phyloP scores from a whole-genome alignment of 257 asterid genomes.

The Fraxinus quadrangulata region DNA sequence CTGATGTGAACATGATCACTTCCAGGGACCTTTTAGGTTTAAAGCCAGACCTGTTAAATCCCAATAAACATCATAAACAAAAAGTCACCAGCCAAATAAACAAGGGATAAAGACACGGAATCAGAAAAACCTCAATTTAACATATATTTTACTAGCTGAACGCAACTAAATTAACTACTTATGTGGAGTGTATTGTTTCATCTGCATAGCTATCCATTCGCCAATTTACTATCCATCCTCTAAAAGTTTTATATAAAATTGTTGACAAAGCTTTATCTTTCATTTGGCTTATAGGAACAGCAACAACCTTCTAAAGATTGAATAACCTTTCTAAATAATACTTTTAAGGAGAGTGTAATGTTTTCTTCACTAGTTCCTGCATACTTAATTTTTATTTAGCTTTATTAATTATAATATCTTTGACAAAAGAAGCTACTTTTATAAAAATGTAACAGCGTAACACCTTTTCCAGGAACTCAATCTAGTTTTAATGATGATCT shows the following conservation, averaged over 20 bases:
- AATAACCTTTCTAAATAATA: background rate
- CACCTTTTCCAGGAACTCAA: background rate
- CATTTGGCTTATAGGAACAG: background rate
- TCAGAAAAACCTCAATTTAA: background rate
- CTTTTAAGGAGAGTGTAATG: background rate
- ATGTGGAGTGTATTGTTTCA: background rate
- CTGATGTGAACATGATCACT: slow-evolving; percentile 97
- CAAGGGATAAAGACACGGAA: background rate
- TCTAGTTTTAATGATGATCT: background rate
- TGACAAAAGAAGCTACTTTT: background rate
- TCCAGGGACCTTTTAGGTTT: slow-evolving; percentile 87
- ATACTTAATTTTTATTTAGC: background rate
- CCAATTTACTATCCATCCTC: background rate
- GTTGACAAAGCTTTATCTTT: background rate
- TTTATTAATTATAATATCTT: background rate
- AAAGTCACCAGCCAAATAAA: slow-evolving; percentile 11
- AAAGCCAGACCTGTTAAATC: slow-evolving; percentile 65
- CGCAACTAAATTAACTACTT: background rate
- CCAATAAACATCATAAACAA: slow-evolving; percentile 17
- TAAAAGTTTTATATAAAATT: background rate
- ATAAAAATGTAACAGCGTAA: background rate
- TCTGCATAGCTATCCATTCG: background rate
- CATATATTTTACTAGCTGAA: background rate
- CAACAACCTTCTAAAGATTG: background rate
- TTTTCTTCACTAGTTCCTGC: background rate